These are phyloP conservation scores for Lyophyllum semitale DNA, from an alignment of 768 basidiomycete species.

Conservation along the genomic window DNA sequence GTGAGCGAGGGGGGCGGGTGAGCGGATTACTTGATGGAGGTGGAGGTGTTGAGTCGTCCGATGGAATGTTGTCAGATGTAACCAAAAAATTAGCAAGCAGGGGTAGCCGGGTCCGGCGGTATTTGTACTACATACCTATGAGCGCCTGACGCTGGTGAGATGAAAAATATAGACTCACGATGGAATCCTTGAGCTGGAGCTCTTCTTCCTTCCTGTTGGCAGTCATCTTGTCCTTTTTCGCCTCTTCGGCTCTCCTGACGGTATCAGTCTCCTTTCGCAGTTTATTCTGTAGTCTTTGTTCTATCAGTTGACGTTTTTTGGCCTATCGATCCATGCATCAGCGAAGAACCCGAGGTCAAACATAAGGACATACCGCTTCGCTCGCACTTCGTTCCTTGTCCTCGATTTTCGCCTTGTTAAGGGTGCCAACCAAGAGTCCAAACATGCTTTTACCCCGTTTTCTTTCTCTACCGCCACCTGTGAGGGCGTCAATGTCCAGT, in stretches of 20 bases:
- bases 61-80: conserved; percentile 69
- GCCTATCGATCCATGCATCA: conserved; percentile 47
- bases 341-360: not conserved
- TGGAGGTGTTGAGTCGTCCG: conserved; percentile 35
- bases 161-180: conserved; percentile 48
- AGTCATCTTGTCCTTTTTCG: conserved; percentile 76
- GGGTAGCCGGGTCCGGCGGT: conserved; percentile 71
- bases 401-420: conserved; percentile 87
- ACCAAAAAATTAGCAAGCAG: conserved; percentile 72
- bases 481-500: conserved; percentile 57
- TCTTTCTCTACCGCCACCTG: conserved; percentile 55
- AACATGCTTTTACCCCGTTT: conserved; percentile 90
- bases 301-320: conserved; percentile 81
- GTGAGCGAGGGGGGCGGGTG: conserved; percentile 55
- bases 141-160: not conserved
- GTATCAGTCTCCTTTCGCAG: conserved; percentile 83
- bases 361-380: conserved; percentile 62
- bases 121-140: conserved; percentile 56
- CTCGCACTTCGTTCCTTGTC: conserved; percentile 84
- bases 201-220: conserved; percentile 85
- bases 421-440: conserved; percentile 78
- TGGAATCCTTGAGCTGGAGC: conserved; percentile 76
- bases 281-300: conserved; percentile 84
- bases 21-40: conserved; percentile 38
- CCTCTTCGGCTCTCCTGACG: conserved; percentile 84